Conservation (phyloP, 257 asterid species). For the Echium plantagineum region DNA sequence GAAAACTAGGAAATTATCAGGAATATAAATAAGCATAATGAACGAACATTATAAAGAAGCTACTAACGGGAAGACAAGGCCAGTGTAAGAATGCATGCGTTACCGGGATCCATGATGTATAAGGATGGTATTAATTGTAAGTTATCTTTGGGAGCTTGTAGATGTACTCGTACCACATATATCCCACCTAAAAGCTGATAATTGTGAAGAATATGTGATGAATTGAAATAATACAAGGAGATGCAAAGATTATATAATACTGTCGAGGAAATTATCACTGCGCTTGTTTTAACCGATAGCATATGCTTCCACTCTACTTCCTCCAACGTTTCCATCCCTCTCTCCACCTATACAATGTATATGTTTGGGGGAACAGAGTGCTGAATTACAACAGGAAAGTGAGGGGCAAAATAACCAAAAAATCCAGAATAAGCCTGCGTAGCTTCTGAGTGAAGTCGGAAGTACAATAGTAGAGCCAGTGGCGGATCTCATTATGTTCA, state of each 20-base stretch:
- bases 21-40: conserved; percentile 1
- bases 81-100: conserved; percentile 32
- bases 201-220: conserved; percentile 5
- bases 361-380: background rate
- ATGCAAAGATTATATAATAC: conserved; percentile 30
- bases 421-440: conserved; percentile 2
- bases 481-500: no score
- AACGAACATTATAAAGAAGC: conserved; percentile 7
- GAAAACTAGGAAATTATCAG: conserved; percentile 11
- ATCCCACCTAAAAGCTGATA: conserved; percentile 51
- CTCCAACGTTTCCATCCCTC: conserved; percentile 92
- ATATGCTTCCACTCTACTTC: conserved; percentile 68
- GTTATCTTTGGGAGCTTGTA: conserved; percentile 82
- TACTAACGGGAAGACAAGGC: conserved; percentile 4
- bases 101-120: conserved; percentile 92
- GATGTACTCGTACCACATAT: conserved; percentile 66
- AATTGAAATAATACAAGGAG: conserved; percentile 10
- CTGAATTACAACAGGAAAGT: background rate
- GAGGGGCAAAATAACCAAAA: background rate
- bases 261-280: conserved; percentile 37
- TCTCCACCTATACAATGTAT: conserved; percentile 50
- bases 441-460: conserved; percentile 3
- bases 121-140: conserved; percentile 88
- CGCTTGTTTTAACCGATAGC: conserved; percentile 48
- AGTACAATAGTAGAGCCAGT: background rate